Evolutionary conservation across 441 rosid species (phyloP), one percentile per base, ranked within the genome.

Genomic region (Adansonia gregorii): DNA sequence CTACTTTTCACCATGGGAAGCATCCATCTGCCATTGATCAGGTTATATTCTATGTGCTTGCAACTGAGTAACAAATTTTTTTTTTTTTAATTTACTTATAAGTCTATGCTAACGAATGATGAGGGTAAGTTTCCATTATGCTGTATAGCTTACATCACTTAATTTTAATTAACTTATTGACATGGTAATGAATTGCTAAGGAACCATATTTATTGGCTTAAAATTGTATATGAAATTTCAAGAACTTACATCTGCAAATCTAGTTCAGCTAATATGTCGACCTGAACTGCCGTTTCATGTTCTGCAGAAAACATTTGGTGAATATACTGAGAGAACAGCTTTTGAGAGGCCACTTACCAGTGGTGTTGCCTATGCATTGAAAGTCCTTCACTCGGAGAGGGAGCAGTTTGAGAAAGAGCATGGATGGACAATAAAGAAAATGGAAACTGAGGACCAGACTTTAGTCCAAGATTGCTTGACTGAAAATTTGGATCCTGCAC

Each of bases 271-370:
- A 11, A 14, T 17, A 19, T 73, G 14, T 49, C 8, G 14, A 46
- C 24, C 61, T 75, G 66, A 60, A 74, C 64, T 76, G 5, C 27
- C 55, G 22, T n/a, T 61, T 24, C 82, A 51, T 65, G 49, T 79
- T 78, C 58, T 78, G 22, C 98, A 96, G 99, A 90, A 84, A 86
- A 95, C 94, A 14, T 94, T 95, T 82, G 86, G 95, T 60, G 90
- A 92, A 81, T 93, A 94, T 76, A 91, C 98, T 11, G 97, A 94
- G 84, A 94, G 97, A 87, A 95, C 99, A 39, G 86, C 88, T 83
- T 95, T 95, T 79, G 98, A 95, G 85, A 94, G 99, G 85, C 99
- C 99, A 27, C 94, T 95, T 76, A 95, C 99, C 0, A 94, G 97
- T 80, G 99, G 99, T 45, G 99, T 95, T 80, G 97, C 99, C 24